Evolutionary conservation across 2,329 filamentous ascomycete species (phyloP).

Genomic region (Acrocalymma vagum): DNA sequence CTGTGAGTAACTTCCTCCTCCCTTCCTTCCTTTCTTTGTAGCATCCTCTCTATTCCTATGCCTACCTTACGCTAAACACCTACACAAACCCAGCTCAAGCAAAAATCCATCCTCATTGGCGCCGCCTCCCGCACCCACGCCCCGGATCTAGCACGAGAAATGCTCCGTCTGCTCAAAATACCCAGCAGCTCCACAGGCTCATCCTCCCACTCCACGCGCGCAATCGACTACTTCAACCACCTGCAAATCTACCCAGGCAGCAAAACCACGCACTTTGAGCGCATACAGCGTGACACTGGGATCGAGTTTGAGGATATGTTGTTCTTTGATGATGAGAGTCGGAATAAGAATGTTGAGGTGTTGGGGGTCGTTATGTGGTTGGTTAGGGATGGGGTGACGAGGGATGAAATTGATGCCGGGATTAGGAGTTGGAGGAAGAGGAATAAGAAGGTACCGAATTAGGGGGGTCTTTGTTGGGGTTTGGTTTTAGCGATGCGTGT

Average conservation of each 20-base stretch:
- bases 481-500: no score
- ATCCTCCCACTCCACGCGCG: constrained; percentile 53
- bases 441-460: constrained; percentile 57
- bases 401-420: constrained; percentile 79
- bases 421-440: constrained; percentile 82
- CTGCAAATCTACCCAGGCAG: constrained; percentile 74
- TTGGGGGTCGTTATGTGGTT: constrained; percentile 87
- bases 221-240: constrained; percentile 64
- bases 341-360: constrained; percentile 83
- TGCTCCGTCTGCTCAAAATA: constrained; percentile 78
- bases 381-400: constrained; percentile 80
- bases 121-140: constrained; percentile 83
- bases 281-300: constrained; percentile 74
- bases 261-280: constrained; percentile 87
- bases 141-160: constrained; percentile 80
- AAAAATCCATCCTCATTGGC: constrained; percentile 66
- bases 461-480: no score
- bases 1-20: constrained; percentile 32
- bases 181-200: constrained; percentile 63
- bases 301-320: constrained; percentile 84
- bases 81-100: constrained; percentile 41
- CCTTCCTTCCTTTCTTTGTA: no score
- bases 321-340: constrained; percentile 92
- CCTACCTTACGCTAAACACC: neutral
- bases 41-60: no score